Evolutionary conservation across 371 early-diverging fungal genomes (phyloP).

Genomic region (Apophysomyces trapeziformis): DNA sequence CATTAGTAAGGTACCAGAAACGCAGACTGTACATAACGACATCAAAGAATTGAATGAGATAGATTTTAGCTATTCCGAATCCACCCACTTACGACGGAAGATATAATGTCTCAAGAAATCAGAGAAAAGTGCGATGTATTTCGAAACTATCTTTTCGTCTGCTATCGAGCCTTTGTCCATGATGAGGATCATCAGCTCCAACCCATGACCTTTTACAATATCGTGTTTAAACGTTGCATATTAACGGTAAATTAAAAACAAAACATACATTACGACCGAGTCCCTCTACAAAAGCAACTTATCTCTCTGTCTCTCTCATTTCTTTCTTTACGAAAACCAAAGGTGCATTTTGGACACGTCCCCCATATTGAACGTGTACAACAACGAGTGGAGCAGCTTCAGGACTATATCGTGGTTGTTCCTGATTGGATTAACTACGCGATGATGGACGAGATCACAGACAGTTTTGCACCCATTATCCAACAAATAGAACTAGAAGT

Average conservation of each 20-base stretch:
- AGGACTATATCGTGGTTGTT: constrained; percentile 59
- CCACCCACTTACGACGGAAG: constrained; percentile 91
- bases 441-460: constrained; percentile 84
- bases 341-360: constrained; percentile 63
- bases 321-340: background rate
- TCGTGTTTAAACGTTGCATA: constrained; percentile 66
- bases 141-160: constrained; percentile 85
- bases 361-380: constrained; percentile 60
- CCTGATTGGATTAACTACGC: constrained; percentile 90
- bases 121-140: constrained; percentile 93
- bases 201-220: constrained; percentile 82
- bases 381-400: constrained; percentile 60
- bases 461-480: constrained; percentile 80
- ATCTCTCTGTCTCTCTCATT: background rate
- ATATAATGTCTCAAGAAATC: constrained; percentile 84
- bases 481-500: constrained; percentile 82
- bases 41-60: background rate
- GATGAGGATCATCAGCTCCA: constrained; percentile 67
- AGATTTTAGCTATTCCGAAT: constrained; percentile 54
- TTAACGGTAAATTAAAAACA: constrained; percentile 46
- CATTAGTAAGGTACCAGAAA: constrained; percentile 58
- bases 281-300: too few relatives aligned
- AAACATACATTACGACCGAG: too few relatives aligned
- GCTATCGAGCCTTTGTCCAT: constrained; percentile 78
- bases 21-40: background rate